Percentiles rank a stretch among this genome's conserved stretches.
These are phyloP conservation scores for Phaeophleospora eucalypticola DNA, from an alignment of 2,329 filamentous ascomycete genomes.

Conservation along the genomic window DNA sequence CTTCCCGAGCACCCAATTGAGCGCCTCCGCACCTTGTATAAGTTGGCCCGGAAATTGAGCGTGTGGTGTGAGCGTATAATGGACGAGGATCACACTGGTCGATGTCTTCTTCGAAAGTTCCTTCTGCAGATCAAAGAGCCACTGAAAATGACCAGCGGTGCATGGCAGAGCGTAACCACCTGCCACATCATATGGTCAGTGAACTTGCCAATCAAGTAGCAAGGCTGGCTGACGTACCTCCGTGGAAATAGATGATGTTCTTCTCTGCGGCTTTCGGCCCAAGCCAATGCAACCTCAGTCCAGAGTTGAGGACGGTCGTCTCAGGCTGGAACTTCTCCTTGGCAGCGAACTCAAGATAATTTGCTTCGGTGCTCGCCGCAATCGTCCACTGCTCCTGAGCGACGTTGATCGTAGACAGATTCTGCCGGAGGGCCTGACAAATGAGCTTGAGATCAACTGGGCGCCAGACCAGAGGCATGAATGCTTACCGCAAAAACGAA, in stretches of 20 bases:
- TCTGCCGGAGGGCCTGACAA: slow-evolving; percentile 17
- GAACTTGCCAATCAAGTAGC: not conserved
- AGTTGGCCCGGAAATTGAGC: slow-evolving; percentile 47
- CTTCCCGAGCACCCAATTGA: slow-evolving; percentile 42
- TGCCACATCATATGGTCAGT: not conserved
- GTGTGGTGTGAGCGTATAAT: slow-evolving; percentile 52
- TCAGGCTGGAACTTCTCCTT: slow-evolving; percentile 36
- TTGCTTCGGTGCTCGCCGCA: slow-evolving; percentile 27
- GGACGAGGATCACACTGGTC: slow-evolving; percentile 50
- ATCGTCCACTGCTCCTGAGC: slow-evolving; percentile 37
- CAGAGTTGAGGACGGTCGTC: slow-evolving; percentile 40
- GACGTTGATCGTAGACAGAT: slow-evolving; percentile 22
- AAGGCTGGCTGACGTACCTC: slow-evolving; percentile 35
- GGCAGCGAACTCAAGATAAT: slow-evolving; percentile 36
- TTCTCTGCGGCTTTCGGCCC: slow-evolving; percentile 39
- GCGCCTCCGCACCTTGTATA: slow-evolving; percentile 42
- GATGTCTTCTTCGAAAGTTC: slow-evolving; percentile 38
- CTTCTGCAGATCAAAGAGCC: slow-evolving; percentile 43
- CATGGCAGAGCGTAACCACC: slow-evolving; percentile 51
- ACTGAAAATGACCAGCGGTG: slow-evolving; percentile 46
- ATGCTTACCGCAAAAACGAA: slow-evolving; percentile 21
- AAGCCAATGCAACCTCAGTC: slow-evolving; percentile 46
- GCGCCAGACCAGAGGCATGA: too few relatives aligned
- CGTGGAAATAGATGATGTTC: slow-evolving; percentile 47
- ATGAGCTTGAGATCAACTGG: not conserved